These are phyloP conservation scores for Nakazawaea populi DNA, from an alignment of 805 yeast genomes.

Conservation along the genomic window DNA sequence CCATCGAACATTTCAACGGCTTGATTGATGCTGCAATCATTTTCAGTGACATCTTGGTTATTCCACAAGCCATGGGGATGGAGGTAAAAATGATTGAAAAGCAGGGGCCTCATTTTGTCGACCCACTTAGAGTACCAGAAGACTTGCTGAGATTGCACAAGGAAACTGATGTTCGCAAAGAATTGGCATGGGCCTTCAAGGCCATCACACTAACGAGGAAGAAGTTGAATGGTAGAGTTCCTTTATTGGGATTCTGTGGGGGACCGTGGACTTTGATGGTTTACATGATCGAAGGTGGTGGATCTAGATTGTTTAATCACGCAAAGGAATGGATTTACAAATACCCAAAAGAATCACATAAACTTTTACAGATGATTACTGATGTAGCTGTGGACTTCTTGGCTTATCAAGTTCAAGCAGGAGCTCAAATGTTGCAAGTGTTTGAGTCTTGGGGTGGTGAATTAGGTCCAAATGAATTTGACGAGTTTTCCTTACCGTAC, in stretches of 20 bases:
- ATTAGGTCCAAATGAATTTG: slow-evolving; percentile 83
- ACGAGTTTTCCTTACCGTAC: slow-evolving; percentile 85
- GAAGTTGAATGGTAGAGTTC: slow-evolving; percentile 85
- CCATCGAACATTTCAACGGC: slow-evolving; percentile 84
- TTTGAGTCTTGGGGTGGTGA: slow-evolving; percentile 99
- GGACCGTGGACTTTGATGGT: slow-evolving; percentile 98
- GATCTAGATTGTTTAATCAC: slow-evolving; percentile 83
- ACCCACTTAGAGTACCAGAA: slow-evolving; percentile 71
- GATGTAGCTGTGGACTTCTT: slow-evolving; percentile 89
- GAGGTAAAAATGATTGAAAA: slow-evolving; percentile 90
- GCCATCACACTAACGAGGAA: slow-evolving; percentile 89
- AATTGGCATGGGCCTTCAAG: slow-evolving; percentile 89
- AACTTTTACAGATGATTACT: slow-evolving; percentile 69
- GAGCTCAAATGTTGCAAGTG: slow-evolving; percentile 96
- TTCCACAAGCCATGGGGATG: slow-evolving; percentile 98
- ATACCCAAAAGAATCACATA: slow-evolving; percentile 66
- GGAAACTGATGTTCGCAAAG: slow-evolving; percentile 66
- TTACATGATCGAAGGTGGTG: slow-evolving; percentile 97
- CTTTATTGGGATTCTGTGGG: slow-evolving; percentile 91
- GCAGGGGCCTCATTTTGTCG: slow-evolving; percentile 88
- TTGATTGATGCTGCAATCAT: slow-evolving; percentile 95
- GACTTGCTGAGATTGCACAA: slow-evolving; percentile 58
- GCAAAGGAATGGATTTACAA: slow-evolving; percentile 91
- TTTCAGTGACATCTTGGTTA: slow-evolving; percentile 89
- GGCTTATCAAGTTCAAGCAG: slow-evolving; percentile 93